Evolutionary conservation across 2,329 filamentous ascomycete genomes (phyloP).

Genomic region (Xylaria sp.): DNA sequence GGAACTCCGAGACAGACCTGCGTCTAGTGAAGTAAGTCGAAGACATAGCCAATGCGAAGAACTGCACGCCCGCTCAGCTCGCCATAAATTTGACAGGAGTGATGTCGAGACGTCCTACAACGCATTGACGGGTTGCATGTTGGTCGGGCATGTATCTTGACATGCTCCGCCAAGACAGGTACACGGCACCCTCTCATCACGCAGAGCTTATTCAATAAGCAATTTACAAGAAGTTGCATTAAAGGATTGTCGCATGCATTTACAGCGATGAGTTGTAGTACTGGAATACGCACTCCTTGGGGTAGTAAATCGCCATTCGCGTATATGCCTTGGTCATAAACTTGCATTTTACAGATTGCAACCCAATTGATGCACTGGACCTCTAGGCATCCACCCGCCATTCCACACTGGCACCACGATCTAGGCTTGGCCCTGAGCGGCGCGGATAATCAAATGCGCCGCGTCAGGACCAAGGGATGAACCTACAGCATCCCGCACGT

Average conservation of each 20-base stretch:
- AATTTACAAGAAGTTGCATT: background rate
- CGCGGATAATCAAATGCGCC: background rate
- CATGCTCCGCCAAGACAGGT: background rate
- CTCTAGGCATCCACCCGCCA: background rate
- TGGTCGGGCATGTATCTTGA: background rate
- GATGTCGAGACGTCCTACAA: slow-evolving; percentile 60
- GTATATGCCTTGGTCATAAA: background rate
- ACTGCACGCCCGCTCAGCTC: slow-evolving; percentile 70
- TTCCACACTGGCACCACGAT: background rate
- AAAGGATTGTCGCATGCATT: background rate
- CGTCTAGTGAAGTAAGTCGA: slow-evolving; percentile 68
- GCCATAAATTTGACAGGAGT: slow-evolving; percentile 72
- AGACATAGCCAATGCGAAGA: slow-evolving; percentile 68
- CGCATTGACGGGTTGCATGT: background rate
- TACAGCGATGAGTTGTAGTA: background rate
- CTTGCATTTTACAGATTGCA: background rate
- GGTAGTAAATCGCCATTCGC: background rate
- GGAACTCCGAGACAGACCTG: slow-evolving; percentile 72
- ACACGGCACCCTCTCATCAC: background rate
- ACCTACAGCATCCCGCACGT: background rate
- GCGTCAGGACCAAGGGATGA: background rate
- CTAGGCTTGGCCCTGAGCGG: background rate
- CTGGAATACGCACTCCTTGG: background rate
- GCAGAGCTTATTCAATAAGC: no score
- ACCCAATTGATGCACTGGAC: background rate